Evolutionary conservation across 2,329 filamentous ascomycete species (phyloP), one percentile per base, ranked within the genome.

Genomic region (Cryphonectria naterciae): DNA sequence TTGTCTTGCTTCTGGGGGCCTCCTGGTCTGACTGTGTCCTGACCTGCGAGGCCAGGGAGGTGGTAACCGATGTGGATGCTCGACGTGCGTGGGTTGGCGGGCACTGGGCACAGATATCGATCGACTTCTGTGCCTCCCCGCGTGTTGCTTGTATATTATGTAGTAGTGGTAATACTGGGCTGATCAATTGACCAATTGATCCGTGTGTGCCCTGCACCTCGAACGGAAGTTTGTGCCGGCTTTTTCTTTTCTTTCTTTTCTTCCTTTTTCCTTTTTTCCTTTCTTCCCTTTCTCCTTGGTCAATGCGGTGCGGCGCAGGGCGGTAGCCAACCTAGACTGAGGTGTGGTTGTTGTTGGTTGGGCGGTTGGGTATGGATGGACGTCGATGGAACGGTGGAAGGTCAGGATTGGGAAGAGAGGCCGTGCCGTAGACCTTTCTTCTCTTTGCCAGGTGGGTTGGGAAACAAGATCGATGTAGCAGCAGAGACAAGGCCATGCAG

Each of bases 11-110:
- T 28, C 13, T 43, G n/a, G 35, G 35, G 60, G 37, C 60, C 63
- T 22, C 25, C 28, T 25, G 22, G 43, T 65, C 63, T 65, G 63
- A 52, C 63, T 65, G 63, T 65, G 37, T 46, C 61, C 32, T 25
- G 63, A 49, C 43, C 39, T 35, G 41, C 37, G 63, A 32, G 63
- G 41, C 25, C 63, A 35, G 28, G 63, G 41, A 65, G 63, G 63
- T 65, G n/a, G 63, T 37, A 52, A 37, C 25, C 63, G 63, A 52
- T 19, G 63, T 65, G 63, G 63, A 28, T 65, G 41, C 43, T 52
- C 43, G 41, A 32, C 10, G 58, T 35, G 58, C 6, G 25, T 13
- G 58, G 17, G n/a, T 15, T 43, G 41, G 61, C 35, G 35, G n/a
- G 61, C 32, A 46, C 61, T n/a, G 37, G 19, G 37, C 39, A 46